phyloP scores from a whole-genome alignment of 345 rosid genomes.

The Bretschneidera sinensis region DNA sequence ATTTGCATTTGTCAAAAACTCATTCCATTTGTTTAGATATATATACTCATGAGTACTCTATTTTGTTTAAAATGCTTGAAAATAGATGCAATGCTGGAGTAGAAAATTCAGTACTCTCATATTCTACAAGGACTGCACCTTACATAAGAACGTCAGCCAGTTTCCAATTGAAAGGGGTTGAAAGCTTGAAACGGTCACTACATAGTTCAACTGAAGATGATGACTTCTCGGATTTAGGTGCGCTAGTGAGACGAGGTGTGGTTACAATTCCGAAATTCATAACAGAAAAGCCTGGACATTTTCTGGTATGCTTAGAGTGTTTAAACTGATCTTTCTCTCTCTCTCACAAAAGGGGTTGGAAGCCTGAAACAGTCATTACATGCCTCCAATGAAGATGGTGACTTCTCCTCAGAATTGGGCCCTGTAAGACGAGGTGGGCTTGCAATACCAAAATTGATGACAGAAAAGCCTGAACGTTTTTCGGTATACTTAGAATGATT shows the following conservation, averaged over 20 bases:
- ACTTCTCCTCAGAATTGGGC: neutral
- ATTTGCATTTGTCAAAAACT: neutral
- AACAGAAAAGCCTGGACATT: constrained; percentile 17
- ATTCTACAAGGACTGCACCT: constrained; percentile 3
- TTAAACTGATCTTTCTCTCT: neutral
- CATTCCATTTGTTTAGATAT: neutral
- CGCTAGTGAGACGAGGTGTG: constrained; percentile 8
- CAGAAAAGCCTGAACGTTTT: too few species aligned
- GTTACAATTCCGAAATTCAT: constrained; percentile 11
- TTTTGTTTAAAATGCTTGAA: neutral
- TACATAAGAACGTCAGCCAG: constrained; percentile 4
- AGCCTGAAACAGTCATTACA: neutral
- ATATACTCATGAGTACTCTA: neutral
- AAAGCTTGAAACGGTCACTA: constrained; percentile 12
- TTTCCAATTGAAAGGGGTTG: constrained; percentile 11
- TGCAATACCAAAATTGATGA: too few species aligned
- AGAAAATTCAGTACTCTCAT: neutral
- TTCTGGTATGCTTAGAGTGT: constrained; percentile 7
- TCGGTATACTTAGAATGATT: too few species aligned
- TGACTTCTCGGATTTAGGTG: constrained; percentile 23
- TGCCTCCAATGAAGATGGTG: neutral
- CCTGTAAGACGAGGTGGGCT: too few species aligned
- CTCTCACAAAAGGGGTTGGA: neutral
- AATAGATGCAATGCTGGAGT: neutral
- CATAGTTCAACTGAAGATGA: constrained; percentile 10